Percentiles rank a stretch among this genome's conserved stretches.
These are phyloP conservation scores for Fusarium circinatum DNA, from an alignment of 2,329 filamentous ascomycete species.

Conservation along the genomic window DNA sequence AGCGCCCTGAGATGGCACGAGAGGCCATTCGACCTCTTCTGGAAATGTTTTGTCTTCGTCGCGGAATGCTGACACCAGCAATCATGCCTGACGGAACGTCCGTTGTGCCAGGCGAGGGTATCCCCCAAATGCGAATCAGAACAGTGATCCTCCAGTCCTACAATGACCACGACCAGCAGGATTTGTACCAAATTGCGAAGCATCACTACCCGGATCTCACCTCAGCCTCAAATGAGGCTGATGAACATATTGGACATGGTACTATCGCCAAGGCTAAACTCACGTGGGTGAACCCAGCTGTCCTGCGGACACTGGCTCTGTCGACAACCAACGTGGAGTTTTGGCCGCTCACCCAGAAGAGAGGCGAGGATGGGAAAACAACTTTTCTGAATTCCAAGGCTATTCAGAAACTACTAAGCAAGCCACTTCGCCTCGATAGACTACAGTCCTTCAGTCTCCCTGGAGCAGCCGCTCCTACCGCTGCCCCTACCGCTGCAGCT, in stretches of 20 bases:
- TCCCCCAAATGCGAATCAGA: background rate
- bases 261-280: background rate
- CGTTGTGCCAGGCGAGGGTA: accelerated
- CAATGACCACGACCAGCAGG: too few relatives aligned
- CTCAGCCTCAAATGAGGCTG: too few relatives aligned
- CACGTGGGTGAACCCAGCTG: background rate
- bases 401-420: accelerated
- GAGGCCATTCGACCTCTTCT: accelerated
- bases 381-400: background rate
- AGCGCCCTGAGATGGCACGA: accelerated
- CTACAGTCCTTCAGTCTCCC: accelerated
- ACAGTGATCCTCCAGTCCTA: too few relatives aligned
- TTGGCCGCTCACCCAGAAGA: background rate
- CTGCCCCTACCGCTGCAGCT: background rate
- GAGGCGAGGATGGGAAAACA: background rate
- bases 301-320: background rate
- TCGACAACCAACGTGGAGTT: background rate
- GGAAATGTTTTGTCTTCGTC: background rate
- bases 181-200: too few relatives aligned
- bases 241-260: too few relatives aligned
- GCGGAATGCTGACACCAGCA: accelerated
- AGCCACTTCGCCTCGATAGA: background rate
- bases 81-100: accelerated
- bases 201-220: too few relatives aligned
- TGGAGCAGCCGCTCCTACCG: background rate